Evolutionary conservation across 257 asterid species (phyloP).

Genomic region (Gardenia jasminoides): DNA sequence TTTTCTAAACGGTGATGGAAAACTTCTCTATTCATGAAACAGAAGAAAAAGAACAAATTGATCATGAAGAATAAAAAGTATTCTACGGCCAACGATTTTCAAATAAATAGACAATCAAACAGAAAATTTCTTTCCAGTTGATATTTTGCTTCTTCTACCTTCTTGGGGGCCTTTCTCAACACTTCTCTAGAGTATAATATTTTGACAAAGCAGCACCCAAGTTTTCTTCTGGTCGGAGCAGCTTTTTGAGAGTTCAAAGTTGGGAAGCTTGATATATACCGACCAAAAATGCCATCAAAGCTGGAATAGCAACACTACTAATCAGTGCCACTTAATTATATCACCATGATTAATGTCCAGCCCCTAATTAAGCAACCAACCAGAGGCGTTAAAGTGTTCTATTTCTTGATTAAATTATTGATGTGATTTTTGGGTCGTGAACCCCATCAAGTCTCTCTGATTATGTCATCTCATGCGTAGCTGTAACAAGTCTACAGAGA

Average conservation of each 20-base stretch:
- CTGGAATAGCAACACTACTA: not conserved
- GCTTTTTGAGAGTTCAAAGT: not conserved
- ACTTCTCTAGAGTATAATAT: not conserved
- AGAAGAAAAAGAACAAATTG: not conserved
- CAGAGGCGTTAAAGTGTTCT: not conserved
- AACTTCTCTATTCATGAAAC: not conserved
- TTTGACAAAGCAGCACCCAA: not conserved
- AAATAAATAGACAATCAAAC: too few relatives aligned
- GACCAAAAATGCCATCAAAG: not conserved
- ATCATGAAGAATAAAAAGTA: not conserved
- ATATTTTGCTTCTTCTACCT: not conserved
- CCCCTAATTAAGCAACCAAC: not conserved
- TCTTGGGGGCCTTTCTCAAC: not conserved
- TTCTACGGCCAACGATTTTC: too few relatives aligned
- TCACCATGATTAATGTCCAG: not conserved
- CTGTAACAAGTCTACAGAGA: not conserved
- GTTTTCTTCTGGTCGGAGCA: not conserved
- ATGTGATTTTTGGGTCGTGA: not conserved
- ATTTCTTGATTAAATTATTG: not conserved
- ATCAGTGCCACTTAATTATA: not conserved
- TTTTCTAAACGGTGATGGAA: not conserved
- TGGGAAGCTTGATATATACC: not conserved
- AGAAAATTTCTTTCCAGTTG: too few relatives aligned
- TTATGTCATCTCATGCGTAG: not conserved
- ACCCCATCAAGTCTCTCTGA: not conserved